Percentiles rank a stretch among this genome's conserved stretches.
Conservation (phyloP, 192 early-diverging fungal genomes). For the Glomus cerebriforme region DNA sequence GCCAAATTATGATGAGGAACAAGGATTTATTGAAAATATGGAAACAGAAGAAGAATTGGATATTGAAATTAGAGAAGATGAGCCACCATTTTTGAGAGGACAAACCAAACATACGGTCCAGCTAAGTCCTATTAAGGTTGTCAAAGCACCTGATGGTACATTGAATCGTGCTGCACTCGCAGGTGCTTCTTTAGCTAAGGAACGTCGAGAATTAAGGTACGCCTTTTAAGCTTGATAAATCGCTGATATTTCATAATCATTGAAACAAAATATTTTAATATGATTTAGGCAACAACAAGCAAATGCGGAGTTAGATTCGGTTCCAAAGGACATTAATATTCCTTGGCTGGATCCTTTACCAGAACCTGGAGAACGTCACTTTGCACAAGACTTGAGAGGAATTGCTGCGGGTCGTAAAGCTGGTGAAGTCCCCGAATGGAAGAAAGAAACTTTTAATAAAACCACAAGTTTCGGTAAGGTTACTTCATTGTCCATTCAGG, state of each 20-base stretch:
- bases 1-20: constrained; percentile 87
- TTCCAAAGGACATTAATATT: constrained; percentile 83
- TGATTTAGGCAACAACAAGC: constrained; percentile 69
- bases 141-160: constrained; percentile 97
- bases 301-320: constrained; percentile 75
- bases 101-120: constrained; percentile 84
- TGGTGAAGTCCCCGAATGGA: constrained; percentile 88
- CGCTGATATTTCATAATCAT: not conserved
- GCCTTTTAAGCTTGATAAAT: constrained; percentile 16
- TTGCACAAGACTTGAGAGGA: constrained; percentile 91
- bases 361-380: constrained; percentile 83
- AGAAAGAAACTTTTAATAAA: constrained; percentile 75
- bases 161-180: constrained; percentile 94
- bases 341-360: constrained; percentile 96
- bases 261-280: constrained; percentile 19
- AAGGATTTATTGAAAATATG: constrained; percentile 75
- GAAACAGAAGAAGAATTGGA: constrained; percentile 96
- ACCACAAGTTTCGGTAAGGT: constrained; percentile 92
- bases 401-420: constrained; percentile 61
- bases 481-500: constrained; percentile 79
- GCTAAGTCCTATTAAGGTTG: constrained; percentile 94
- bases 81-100: constrained; percentile 92
- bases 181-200: constrained; percentile 90
- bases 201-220: constrained; percentile 77
- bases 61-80: constrained; percentile 94